Base-by-base conservation (phyloP, 306 rosid species). In the Erythrophleum fordii region DNA sequence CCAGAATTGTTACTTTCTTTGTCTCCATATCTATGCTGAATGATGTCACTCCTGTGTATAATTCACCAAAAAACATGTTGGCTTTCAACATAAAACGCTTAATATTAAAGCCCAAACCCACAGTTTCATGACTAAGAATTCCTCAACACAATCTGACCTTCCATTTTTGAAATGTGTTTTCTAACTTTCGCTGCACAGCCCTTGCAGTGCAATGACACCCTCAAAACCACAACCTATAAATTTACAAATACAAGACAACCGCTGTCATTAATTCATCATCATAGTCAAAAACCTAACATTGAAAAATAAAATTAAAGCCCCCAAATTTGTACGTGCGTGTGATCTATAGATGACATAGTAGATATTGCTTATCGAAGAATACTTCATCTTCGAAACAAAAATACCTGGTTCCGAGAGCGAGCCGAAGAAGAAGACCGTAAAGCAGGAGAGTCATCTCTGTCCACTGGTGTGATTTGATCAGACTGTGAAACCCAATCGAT, bases 101-200 rank as follows among this genome's bases (percentile, higher is more conserved):
- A 46, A 46, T 14, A 14, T 46, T 12, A 45, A 45, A 1, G 11
- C 11, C 16, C 1, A 45, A 45, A 11, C 49, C 16, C 16, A 45
- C 34, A 56, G 23, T 56, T 56, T 23, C 64, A 56, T 23, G 34
- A 56, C 41, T 11, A 26, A 42, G 10, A 42, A 13, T 39, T 39
- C 34, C 53, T 13, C 20, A 5, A 16, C 26, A 26, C 13, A 59
- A 69, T 60, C 84, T 28, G 16, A 92, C 97, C 97, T 89, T 90
- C 95, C 95, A 92, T 92, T 89, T 84, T 90, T 17, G 92, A 89
- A 58, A 92, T 86, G 82, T 92, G 91, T 64, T 88, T 92, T 71
- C 89, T 85, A 35, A 92, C 82, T 83, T 92, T 89, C 25, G 79
- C 92, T 83, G 84, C 93, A 69, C 97, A 90, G 35, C 91, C 95